phyloP scores from a whole-genome alignment of 768 basidiomycete genomes.

The Podaxis carcinomalis region DNA sequence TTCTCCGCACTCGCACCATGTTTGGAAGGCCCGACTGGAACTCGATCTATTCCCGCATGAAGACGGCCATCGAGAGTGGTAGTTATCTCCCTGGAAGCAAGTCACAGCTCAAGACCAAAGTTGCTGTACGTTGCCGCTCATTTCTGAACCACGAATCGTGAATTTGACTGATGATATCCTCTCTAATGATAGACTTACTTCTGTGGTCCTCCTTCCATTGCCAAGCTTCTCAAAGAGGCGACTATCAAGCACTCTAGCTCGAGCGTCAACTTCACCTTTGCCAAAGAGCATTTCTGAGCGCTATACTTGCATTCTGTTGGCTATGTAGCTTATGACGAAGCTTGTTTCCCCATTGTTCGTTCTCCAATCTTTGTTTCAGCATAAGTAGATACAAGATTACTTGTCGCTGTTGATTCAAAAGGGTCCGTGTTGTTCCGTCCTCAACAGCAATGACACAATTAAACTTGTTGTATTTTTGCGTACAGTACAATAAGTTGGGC shows the following conservation, averaged over 20 bases:
- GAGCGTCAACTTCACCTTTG: slow-evolving; percentile 71
- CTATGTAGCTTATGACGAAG: neutral
- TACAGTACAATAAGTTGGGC: slow-evolving; percentile 7
- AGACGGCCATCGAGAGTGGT: slow-evolving; percentile 75
- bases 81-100: slow-evolving; percentile 78
- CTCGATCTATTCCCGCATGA: slow-evolving; percentile 70
- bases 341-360: neutral
- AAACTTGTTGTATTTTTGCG: slow-evolving; percentile 24
- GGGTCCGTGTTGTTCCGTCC: neutral
- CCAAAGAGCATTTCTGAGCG: slow-evolving; percentile 48
- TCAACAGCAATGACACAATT: neutral
- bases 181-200: slow-evolving; percentile 66
- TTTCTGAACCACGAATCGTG: neutral
- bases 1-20: slow-evolving; percentile 83
- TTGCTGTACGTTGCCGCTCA: slow-evolving; percentile 55
- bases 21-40: slow-evolving; percentile 93
- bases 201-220: slow-evolving; percentile 77
- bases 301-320: neutral
- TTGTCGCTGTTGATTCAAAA: neutral
- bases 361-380: neutral
- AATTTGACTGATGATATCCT: neutral
- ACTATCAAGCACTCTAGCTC: slow-evolving; percentile 50
- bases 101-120: slow-evolving; percentile 76
- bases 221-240: slow-evolving; percentile 73
- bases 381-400: neutral